Conservation (phyloP, 345 rosid species). For the Psidium friedrichsthalianum region DNA sequence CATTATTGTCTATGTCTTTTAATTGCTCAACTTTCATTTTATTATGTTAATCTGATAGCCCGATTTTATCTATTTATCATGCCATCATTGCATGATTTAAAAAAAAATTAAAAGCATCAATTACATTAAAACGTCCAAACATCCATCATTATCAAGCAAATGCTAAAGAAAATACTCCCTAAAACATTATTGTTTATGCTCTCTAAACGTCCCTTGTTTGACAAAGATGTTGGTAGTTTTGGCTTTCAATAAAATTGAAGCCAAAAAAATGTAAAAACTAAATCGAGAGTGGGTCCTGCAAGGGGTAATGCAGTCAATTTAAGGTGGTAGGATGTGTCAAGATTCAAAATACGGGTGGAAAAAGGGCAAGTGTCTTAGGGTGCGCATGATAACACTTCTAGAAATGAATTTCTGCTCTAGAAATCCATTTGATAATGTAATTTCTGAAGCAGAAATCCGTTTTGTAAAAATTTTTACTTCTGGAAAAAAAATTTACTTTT, state of each 20-base stretch:
- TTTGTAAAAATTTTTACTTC: too few relatives aligned
- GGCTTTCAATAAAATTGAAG: background rate
- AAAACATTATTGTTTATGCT: background rate
- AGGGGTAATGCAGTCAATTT: rapidly evolving
- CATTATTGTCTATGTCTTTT: background rate
- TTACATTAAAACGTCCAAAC: background rate
- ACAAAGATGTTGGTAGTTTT: background rate
- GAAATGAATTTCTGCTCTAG: too few relatives aligned
- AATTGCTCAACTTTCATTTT: background rate
- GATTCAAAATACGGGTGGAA: rapidly evolving
- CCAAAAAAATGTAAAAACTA: background rate
- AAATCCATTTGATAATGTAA: too few relatives aligned
- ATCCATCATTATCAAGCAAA: background rate
- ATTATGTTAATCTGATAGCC: rapidly evolving
- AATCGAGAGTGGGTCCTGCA: rapidly evolving
- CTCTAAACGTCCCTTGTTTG: rapidly evolving
- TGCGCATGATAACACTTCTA: too few relatives aligned
- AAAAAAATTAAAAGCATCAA: background rate
- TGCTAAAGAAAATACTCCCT: background rate
- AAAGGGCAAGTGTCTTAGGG: background rate
- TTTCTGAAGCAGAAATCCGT: too few relatives aligned
- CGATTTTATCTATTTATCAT: background rate
- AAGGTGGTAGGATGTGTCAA: rapidly evolving
- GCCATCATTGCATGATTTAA: background rate
- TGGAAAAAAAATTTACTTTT: too few relatives aligned